These are phyloP conservation scores for Russula sp. DNA, from an alignment of 768 basidiomycete species.

Conservation along the genomic window DNA sequence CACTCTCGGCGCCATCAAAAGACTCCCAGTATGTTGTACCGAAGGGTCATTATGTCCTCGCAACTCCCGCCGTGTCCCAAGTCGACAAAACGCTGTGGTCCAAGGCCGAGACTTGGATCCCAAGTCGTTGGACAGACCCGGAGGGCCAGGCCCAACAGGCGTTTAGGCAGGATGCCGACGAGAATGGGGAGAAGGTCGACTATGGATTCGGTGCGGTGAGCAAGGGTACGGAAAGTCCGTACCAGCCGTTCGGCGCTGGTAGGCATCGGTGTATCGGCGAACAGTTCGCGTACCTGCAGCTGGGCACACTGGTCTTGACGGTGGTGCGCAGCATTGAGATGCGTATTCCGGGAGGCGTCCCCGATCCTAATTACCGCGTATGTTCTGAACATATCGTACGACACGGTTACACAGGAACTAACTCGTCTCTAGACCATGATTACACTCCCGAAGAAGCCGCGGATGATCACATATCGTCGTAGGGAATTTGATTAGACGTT, in stretches of 20 bases:
- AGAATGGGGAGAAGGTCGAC: slow-evolving; percentile 84
- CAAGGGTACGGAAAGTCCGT: slow-evolving; percentile 94
- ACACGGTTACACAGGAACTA: background rate
- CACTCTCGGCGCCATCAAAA: slow-evolving; percentile 72
- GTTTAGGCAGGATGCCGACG: slow-evolving; percentile 66
- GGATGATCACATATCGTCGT: slow-evolving; percentile 60
- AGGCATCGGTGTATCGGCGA: slow-evolving; percentile 94
- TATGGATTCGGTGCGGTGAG: slow-evolving; percentile 94
- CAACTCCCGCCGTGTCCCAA: slow-evolving; percentile 83
- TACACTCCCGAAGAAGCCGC: slow-evolving; percentile 73
- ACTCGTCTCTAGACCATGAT: slow-evolving; percentile 73
- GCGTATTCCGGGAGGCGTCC: slow-evolving; percentile 60
- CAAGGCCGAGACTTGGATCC: slow-evolving; percentile 66
- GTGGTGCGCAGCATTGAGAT: slow-evolving; percentile 74
- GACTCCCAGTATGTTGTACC: slow-evolving; percentile 79
- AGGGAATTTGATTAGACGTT: slow-evolving; percentile 46
- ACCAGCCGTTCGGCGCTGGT: slow-evolving; percentile 97
- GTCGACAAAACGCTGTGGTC: slow-evolving; percentile 83
- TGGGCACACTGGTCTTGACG: slow-evolving; percentile 76
- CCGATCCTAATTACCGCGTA: slow-evolving; percentile 87
- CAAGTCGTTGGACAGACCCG: slow-evolving; percentile 78
- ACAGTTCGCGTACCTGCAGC: slow-evolving; percentile 94
- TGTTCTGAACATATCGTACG: slow-evolving; percentile 29
- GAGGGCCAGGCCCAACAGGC: slow-evolving; percentile 79
- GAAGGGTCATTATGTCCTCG: slow-evolving; percentile 83